Conservation (phyloP, 495 filamentous ascomycete species). For the Tuber calosporum region DNA sequence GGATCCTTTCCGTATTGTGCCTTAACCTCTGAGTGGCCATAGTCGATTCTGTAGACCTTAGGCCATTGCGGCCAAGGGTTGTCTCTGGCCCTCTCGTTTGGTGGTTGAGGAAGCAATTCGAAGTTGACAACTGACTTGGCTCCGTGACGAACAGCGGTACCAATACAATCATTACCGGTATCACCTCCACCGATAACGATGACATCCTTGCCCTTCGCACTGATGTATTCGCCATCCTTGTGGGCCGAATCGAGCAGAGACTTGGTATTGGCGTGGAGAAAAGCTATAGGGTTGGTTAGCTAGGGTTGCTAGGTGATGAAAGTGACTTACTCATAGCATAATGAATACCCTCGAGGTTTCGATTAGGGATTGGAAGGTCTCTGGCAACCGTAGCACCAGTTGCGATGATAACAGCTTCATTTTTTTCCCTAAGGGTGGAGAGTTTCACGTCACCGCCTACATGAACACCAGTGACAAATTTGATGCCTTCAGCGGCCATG, state of each 20-base stretch:
- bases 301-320: neutral
- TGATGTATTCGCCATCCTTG: conserved; percentile 82
- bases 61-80: conserved; percentile 99
- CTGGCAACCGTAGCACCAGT: conserved; percentile 97
- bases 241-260: conserved; percentile 91
- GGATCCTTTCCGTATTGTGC: conserved; percentile 97
- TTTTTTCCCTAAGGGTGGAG: conserved; percentile 62
- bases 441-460: conserved; percentile 77
- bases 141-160: conserved; percentile 94
- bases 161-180: conserved; percentile 98
- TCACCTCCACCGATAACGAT: conserved; percentile 98
- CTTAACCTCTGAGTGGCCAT: conserved; percentile 93
- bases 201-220: conserved; percentile 93
- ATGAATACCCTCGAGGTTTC: conserved; percentile 88
- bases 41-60: conserved; percentile 96
- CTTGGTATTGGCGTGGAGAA: conserved; percentile 97
- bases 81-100: conserved; percentile 84
- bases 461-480: conserved; percentile 67
- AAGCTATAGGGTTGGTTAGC: conserved; percentile 48
- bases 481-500: conserved; percentile 86
- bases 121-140: conserved; percentile 97
- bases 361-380: conserved; percentile 87
- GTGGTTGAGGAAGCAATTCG: conserved; percentile 91
- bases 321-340: conserved; percentile 67
- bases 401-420: conserved; percentile 86